Evolutionary conservation across 148 eudicot genomes (phyloP).

Genomic region (Nepenthes mirabilis): DNA sequence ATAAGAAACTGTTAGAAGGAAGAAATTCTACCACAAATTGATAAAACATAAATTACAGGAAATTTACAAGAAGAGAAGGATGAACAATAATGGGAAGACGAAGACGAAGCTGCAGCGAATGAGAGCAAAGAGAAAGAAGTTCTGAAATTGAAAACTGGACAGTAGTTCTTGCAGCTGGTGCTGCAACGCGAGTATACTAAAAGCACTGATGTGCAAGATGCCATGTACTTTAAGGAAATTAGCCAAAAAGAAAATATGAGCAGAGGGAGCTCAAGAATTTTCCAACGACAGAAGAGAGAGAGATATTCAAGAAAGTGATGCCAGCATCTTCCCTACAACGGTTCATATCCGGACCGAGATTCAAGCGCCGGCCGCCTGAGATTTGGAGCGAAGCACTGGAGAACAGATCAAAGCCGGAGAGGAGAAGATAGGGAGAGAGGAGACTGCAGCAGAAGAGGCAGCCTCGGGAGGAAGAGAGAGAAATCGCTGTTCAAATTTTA

Average conservation of each 20-base stretch:
- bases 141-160: constrained; percentile 16
- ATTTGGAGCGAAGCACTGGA: too few relatives aligned
- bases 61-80: constrained; percentile 11
- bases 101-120: constrained; percentile 4
- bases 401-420: too few relatives aligned
- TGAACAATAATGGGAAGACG: constrained; percentile 25
- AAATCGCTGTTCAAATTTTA: too few relatives aligned
- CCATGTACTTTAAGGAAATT: constrained; percentile 10
- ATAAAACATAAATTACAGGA: constrained; percentile 10
- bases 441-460: too few relatives aligned
- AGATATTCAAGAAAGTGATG: constrained; percentile 4
- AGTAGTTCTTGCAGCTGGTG: not conserved
- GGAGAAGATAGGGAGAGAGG: too few relatives aligned
- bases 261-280: not conserved
- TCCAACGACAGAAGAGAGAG: not conserved
- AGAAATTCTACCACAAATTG: not conserved
- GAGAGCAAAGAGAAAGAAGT: not conserved
- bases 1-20: too few relatives aligned
- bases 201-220: constrained; percentile 15
- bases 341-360: constrained; percentile 2
- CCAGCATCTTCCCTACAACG: constrained; percentile 3
- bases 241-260: not conserved
- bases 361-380: too few relatives aligned
- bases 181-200: constrained; percentile 5
- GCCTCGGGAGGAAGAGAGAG: too few relatives aligned